phyloP scores from a whole-genome alignment of 2,329 filamentous ascomycete genomes.

The Cladosporium sp. region DNA sequence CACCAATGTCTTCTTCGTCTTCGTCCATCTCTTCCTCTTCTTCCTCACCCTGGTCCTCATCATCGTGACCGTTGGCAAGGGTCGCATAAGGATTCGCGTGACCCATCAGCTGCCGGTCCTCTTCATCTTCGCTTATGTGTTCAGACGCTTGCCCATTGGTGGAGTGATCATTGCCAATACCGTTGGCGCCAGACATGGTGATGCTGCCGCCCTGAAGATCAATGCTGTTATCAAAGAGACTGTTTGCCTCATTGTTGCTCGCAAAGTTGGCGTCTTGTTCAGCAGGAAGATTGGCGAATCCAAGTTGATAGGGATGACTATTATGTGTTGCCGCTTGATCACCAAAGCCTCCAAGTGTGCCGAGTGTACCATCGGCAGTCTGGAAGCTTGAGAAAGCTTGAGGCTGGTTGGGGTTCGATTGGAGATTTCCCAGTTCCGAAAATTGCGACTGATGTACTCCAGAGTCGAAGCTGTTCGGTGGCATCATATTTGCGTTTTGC shows the following conservation, averaged over 20 bases:
- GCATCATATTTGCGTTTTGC: not conserved
- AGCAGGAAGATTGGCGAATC: not conserved
- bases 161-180: constrained; percentile 15
- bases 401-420: not conserved
- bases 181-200: not conserved
- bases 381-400: not conserved
- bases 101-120: not conserved
- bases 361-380: not conserved
- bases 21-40: not conserved
- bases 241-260: not conserved
- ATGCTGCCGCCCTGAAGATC: not conserved
- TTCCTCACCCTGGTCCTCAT: constrained; percentile 4
- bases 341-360: not conserved
- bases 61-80: constrained; percentile 8
- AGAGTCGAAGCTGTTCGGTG: not conserved
- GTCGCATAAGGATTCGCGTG: constrained; percentile 18
- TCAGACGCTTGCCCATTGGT: constrained; percentile 13
- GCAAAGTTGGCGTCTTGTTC: not conserved
- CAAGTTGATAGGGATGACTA: not conserved
- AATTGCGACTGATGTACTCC: not conserved
- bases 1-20: constrained; percentile 2
- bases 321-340: not conserved
- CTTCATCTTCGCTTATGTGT: constrained; percentile 15
- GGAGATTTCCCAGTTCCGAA: not conserved
- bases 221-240: not conserved